phyloP scores from a whole-genome alignment of 73 alveolate genomes.

The Paramecium biaurelia region DNA sequence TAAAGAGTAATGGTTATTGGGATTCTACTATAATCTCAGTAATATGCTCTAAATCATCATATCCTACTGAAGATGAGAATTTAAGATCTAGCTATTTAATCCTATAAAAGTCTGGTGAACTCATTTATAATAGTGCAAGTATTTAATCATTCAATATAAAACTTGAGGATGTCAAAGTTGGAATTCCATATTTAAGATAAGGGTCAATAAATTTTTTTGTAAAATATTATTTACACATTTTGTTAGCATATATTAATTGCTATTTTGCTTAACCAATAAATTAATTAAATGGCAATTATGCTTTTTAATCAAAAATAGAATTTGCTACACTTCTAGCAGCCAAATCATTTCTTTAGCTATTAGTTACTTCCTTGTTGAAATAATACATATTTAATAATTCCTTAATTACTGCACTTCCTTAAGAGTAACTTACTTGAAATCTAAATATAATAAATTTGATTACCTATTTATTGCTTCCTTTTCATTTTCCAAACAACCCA shows the following conservation, averaged over 20 bases:
- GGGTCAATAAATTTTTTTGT: conserved; percentile 35
- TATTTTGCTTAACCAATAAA: neutral
- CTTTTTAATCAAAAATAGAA: conserved; percentile 33
- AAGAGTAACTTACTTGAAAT: conserved; percentile 35
- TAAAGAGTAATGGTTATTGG: neutral
- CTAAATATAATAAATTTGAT: neutral
- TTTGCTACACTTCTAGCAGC: conserved; percentile 32
- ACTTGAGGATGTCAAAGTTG: neutral
- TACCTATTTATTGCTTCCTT: conserved; percentile 47
- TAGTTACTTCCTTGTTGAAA: conserved; percentile 12
- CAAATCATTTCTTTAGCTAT: conserved; percentile 22
- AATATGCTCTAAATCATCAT: conserved; percentile 43
- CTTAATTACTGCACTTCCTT: conserved; percentile 34
- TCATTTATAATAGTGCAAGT: conserved; percentile 23
- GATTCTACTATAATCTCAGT: conserved; percentile 29
- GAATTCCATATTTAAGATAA: neutral
- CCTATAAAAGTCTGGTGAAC: conserved; percentile 30
- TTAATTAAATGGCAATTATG: conserved; percentile 29
- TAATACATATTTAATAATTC: conserved; percentile 21
- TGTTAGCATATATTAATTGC: conserved; percentile 33
- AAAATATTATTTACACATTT: conserved; percentile 40
- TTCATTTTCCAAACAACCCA: conserved; percentile 33
- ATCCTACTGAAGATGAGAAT: conserved; percentile 18
- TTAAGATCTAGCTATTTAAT: neutral
- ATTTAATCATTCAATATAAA: conserved; percentile 16